Evolutionary conservation across 2,329 filamentous ascomycete species (phyloP), one percentile per base, ranked within the genome.

Genomic region (Claviceps arundinis): DNA sequence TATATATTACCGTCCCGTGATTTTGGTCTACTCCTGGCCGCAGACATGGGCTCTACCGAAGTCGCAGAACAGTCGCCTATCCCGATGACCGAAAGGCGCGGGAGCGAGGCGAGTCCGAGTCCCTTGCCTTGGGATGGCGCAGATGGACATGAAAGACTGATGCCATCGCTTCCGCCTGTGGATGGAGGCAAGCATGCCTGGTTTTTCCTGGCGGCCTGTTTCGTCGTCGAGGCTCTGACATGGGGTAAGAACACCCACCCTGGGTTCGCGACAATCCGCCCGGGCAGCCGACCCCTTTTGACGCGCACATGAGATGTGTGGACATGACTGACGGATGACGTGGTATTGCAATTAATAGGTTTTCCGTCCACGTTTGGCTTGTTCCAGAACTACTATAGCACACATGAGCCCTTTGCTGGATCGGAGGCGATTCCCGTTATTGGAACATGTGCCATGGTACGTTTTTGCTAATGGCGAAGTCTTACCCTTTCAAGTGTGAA

Each of bases 301-400:
- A 11, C 30, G 9, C 30, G 4, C 30, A 4, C 9, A 34, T 9
- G 30, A 9, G 2, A 2, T 30, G 26, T 30, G 26, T 30, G 26
- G 9, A 34, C 3, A 34, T 34, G 30, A 34, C 17, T 16, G n/a
- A 19, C 17, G 19, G 42, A 19, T 17, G 42, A 4, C 7, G 16
- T 13, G 19, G 9, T 8, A 24, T 19, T 17, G 30, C 30, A 48
- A 40, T 16, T n/a, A 11, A 17, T 26, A 85, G 82, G 82, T 2
- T 85, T 87, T 52, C 78, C 81, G 0, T 81, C 82, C 52, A 74
- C 81, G 0, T 88, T 82, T 61, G 84, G 84, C 44, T 74, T 88
- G 24, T 87, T 88, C 60, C 82, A 87, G 58, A 74, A 82, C 50
- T 84, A 85, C 64, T 87, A 87, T 62, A 75, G 71, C 38, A 75